Conservation (phyloP, 371 early-diverging fungal species). For the Circinella umbellata region DNA sequence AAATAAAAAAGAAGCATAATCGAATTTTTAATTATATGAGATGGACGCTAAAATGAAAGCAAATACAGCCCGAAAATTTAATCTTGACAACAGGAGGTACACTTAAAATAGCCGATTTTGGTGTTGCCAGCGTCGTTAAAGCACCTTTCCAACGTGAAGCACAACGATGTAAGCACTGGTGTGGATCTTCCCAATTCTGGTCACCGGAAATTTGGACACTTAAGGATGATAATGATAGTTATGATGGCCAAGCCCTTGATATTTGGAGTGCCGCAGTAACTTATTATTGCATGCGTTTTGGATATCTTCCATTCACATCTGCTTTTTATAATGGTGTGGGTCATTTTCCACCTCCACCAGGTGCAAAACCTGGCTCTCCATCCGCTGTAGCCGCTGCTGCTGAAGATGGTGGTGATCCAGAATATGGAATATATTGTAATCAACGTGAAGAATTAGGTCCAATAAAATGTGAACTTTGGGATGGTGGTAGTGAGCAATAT, state of each 20-base stretch:
- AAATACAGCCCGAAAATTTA: constrained; percentile 81
- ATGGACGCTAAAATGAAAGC: too few relatives aligned
- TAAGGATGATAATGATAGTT: constrained; percentile 55
- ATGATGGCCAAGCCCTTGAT: constrained; percentile 83
- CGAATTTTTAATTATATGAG: too few relatives aligned
- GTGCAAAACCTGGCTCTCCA: constrained; percentile 55
- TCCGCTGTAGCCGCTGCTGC: constrained; percentile 36
- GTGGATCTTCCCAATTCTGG: constrained; percentile 91
- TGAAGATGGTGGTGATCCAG: constrained; percentile 42
- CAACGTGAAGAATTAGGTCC: constrained; percentile 23
- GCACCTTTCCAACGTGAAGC: constrained; percentile 74
- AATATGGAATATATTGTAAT: constrained; percentile 33
- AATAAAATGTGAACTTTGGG: constrained; percentile 4
- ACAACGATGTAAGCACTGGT: constrained; percentile 77
- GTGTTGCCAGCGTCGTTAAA: constrained; percentile 92
- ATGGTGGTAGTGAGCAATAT: constrained; percentile 9
- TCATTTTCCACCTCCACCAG: constrained; percentile 32
- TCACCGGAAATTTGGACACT: constrained; percentile 81
- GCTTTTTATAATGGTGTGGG: constrained; percentile 56
- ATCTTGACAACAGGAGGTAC: constrained; percentile 79
- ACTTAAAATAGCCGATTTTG: constrained; percentile 98
- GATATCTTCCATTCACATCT: constrained; percentile 63
- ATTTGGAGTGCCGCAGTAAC: constrained; percentile 61
- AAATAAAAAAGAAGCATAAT: too few relatives aligned
- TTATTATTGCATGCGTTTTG: constrained; percentile 79